Conservation (phyloP, 2,329 filamentous ascomycete genomes). For the Karstenula rhodostoma region DNA sequence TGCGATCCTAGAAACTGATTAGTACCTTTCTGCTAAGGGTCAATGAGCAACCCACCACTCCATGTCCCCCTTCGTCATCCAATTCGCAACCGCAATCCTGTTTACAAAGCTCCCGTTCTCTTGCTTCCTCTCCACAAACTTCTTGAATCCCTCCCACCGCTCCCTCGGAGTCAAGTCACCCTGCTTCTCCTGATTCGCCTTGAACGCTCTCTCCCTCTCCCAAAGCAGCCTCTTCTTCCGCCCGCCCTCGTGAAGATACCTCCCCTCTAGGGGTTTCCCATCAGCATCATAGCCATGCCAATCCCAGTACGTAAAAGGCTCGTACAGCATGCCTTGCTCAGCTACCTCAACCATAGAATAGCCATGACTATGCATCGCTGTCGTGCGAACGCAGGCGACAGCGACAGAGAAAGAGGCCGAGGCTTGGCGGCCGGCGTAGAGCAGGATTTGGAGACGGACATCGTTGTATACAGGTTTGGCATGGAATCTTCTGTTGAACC, state of each 20-base stretch:
- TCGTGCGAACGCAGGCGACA: too few relatives aligned
- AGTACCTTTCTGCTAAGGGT: neutral
- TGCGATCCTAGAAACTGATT: conserved; percentile 22
- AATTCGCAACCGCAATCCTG: conserved; percentile 33
- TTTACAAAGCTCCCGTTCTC: conserved; percentile 27
- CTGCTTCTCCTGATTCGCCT: conserved; percentile 17
- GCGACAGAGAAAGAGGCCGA: conserved; percentile 24
- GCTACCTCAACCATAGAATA: neutral
- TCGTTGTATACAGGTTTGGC: neutral
- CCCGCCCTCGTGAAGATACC: neutral
- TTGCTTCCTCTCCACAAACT: conserved; percentile 5
- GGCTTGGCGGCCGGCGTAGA: conserved; percentile 24
- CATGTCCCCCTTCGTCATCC: conserved; percentile 34
- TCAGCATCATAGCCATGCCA: conserved; percentile 27
- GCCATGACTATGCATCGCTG: neutral
- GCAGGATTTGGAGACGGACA: conserved; percentile 11
- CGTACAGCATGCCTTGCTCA: conserved; percentile 22
- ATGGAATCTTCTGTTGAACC: neutral
- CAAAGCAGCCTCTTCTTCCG: conserved; percentile 7
- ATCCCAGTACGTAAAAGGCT: conserved; percentile 40
- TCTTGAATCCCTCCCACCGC: conserved; percentile 31
- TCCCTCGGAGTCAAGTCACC: conserved; percentile 21
- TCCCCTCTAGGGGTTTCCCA: neutral
- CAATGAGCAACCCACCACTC: conserved; percentile 22
- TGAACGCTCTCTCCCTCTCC: conserved; percentile 1